These are phyloP conservation scores for Colletotrichum nymphaeae DNA, from an alignment of 2,329 filamentous ascomycete species.

Conservation along the genomic window DNA sequence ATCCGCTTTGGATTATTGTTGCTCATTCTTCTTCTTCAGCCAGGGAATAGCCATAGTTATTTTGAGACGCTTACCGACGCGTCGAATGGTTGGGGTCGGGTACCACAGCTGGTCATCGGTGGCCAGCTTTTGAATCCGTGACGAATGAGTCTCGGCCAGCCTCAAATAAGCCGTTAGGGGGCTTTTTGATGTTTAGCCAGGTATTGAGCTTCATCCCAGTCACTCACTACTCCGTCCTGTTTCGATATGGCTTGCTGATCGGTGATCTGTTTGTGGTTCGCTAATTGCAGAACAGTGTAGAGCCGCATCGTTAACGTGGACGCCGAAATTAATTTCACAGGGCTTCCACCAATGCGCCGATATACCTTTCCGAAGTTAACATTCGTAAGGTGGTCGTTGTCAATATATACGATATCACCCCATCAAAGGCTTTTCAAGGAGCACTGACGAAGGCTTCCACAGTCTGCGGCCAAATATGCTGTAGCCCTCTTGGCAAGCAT, in stretches of 20 bases:
- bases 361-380: not conserved
- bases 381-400: not conserved
- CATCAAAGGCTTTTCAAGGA: not conserved
- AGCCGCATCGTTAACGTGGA: not conserved
- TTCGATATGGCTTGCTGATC: not conserved
- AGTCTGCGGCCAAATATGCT: not conserved
- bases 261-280: not conserved
- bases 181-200: not conserved
- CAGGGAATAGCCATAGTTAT: not conserved
- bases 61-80: constrained; percentile 13
- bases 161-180: not conserved
- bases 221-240: not conserved
- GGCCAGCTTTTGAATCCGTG: not conserved
- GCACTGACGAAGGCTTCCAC: not conserved
- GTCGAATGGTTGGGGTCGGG: not conserved
- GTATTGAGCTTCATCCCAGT: not conserved
- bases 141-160: not conserved
- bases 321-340: not conserved
- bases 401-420: not conserved
- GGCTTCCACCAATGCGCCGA: not conserved
- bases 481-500: not conserved
- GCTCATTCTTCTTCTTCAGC: not conserved
- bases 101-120: not conserved
- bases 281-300: not conserved
- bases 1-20: not conserved